Evolutionary conservation across 306 rosid genomes (phyloP).

Genomic region (Acacia crassicarpa): DNA sequence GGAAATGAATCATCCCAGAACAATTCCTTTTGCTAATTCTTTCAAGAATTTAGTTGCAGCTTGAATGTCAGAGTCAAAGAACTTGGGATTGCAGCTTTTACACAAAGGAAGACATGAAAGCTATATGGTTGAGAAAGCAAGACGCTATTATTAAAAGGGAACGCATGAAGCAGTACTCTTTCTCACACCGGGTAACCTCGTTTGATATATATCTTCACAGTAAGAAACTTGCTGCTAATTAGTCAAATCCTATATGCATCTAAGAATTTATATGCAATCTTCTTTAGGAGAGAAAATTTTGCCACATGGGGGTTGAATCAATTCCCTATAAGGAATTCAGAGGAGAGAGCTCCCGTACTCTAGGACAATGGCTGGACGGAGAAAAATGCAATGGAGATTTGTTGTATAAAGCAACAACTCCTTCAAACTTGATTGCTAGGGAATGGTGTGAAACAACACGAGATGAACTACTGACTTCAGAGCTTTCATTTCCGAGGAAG

Average conservation of each 20-base stretch:
- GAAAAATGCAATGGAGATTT: slow-evolving; percentile 38
- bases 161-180: slow-evolving; percentile 79
- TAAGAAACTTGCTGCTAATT: background rate
- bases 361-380: slow-evolving; percentile 47
- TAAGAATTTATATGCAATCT: background rate
- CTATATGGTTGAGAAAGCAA: slow-evolving; percentile 58
- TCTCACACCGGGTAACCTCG: slow-evolving; percentile 66
- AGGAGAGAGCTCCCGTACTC: slow-evolving; percentile 39
- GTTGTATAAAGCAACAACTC: slow-evolving; percentile 24
- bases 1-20: background rate
- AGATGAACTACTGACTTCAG: slow-evolving; percentile 27
- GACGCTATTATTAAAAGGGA: slow-evolving; percentile 73
- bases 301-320: slow-evolving; percentile 45
- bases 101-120: slow-evolving; percentile 61
- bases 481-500: slow-evolving; percentile 50
- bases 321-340: slow-evolving; percentile 29
- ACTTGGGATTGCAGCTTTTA: slow-evolving; percentile 64
- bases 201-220: slow-evolving; percentile 3
- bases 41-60: slow-evolving; percentile 43
- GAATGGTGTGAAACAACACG: slow-evolving; percentile 35
- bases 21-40: slow-evolving; percentile 13
- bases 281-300: slow-evolving; percentile 60
- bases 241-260: background rate
- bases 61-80: slow-evolving; percentile 47
- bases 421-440: slow-evolving; percentile 26